Conservation (phyloP, 768 basidiomycete genomes). For the Amanita pallidorosea region DNA sequence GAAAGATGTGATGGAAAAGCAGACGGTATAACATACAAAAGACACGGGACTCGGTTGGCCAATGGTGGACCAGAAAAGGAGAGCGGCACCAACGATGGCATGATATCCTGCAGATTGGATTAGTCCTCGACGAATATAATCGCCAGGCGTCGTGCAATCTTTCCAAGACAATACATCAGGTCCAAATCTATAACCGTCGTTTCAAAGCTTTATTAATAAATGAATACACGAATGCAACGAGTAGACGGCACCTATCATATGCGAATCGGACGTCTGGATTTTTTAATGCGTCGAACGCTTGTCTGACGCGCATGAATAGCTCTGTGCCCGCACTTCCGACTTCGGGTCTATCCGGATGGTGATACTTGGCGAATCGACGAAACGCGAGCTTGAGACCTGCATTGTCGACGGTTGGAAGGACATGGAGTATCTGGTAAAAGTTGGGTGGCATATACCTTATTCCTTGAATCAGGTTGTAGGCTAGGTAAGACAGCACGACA, state of each 20-base stretch:
- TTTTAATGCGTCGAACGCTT: constrained; percentile 71
- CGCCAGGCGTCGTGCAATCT: constrained; percentile 50
- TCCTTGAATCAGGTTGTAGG: constrained; percentile 53
- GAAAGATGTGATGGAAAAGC: background rate
- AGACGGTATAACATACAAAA: constrained; percentile 42
- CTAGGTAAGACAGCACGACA: constrained; percentile 56
- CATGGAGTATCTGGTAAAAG: constrained; percentile 68
- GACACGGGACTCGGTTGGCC: constrained; percentile 48
- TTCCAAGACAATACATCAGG: constrained; percentile 61
- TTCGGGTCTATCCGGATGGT: constrained; percentile 69
- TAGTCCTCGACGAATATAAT: constrained; percentile 61
- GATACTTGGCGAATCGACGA: constrained; percentile 57
- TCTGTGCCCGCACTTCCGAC: constrained; percentile 46
- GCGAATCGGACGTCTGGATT: constrained; percentile 73
- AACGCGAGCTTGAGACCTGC: constrained; percentile 60
- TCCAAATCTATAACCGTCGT: constrained; percentile 47
- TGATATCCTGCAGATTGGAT: constrained; percentile 56
- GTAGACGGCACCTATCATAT: constrained; percentile 59
- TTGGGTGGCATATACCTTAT: constrained; percentile 51
- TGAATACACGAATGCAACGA: background rate
- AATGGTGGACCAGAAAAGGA: constrained; percentile 55
- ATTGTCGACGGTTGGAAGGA: constrained; percentile 54
- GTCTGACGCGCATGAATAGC: constrained; percentile 59
- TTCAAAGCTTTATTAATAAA: background rate
- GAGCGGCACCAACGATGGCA: constrained; percentile 41